phyloP scores from a whole-genome alignment of 2,329 filamentous ascomycete species.

The Diatrype stigma region DNA sequence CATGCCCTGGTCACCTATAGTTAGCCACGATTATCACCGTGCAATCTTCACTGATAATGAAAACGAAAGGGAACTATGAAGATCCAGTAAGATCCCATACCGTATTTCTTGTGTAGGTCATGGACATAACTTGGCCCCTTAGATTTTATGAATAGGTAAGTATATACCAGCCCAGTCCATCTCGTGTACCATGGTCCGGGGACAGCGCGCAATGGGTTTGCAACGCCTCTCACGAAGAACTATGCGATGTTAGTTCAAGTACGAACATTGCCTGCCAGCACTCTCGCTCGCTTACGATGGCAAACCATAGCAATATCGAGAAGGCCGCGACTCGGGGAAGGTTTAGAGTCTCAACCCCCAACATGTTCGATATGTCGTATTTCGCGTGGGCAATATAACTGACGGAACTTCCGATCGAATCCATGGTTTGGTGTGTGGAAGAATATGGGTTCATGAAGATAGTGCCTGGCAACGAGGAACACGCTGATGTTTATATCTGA shows the following conservation, averaged over 20 bases:
- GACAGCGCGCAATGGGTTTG: not conserved
- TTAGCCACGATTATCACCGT: not conserved
- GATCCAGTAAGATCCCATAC: constrained; percentile 1
- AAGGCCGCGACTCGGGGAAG: not conserved
- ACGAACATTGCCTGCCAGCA: not conserved
- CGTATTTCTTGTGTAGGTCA: constrained; percentile 20
- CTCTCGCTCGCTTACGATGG: not conserved
- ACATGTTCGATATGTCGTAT: not conserved
- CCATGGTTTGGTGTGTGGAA: no score
- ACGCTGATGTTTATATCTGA: no score
- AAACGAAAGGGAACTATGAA: not conserved
- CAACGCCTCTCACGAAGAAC: not conserved
- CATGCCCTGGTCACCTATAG: constrained; percentile 13
- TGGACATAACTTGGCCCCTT: constrained; percentile 18
- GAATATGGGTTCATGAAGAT: no score
- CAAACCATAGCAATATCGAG: not conserved
- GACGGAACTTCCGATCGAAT: no score
- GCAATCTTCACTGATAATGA: not conserved
- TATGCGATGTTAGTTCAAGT: not conserved
- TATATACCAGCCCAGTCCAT: constrained; percentile 15
- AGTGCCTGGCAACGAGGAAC: no score
- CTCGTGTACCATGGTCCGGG: constrained; percentile 24
- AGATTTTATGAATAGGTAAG: constrained; percentile 9
- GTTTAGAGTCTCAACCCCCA: not conserved
- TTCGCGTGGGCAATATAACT: not conserved